Evolutionary conservation across 1,284 basidiomycete species (phyloP), one percentile per base, ranked within the genome.

Genomic region (Bondarzewia mesenterica): DNA sequence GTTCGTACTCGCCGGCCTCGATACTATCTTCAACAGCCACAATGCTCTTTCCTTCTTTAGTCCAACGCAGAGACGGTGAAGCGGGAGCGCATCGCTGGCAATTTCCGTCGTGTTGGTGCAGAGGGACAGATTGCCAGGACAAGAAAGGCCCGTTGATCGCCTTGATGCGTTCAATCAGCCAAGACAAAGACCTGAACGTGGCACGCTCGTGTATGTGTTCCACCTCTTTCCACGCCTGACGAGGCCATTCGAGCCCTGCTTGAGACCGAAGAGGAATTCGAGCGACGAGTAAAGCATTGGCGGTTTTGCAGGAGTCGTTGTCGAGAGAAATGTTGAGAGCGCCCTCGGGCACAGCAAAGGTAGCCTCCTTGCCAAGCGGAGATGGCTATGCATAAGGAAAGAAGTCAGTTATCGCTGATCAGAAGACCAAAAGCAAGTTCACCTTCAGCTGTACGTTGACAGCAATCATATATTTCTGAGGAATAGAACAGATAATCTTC

Each of bases 1-100:
- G 80, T 61, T 94, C 91, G 59, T 90, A 93, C 58, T 84, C 77
- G 3, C 89, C 90, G 26, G 91, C 92, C 61, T 94, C 79, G 15
- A 80, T 71, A 12, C 85, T 77, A 60, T 95, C 88, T 61, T 96
- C 93, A 27, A 91, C 71, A 0, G 90, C 82, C 20, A 74, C 64
- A 15, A 82, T 72, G 56, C 83, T 75, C 49, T 67, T 81, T 57
- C 78, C 78, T 42, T 77, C 66, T 54, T 75, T 74, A 14, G 73
- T 68, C 92, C 93, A 96, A 44, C 81, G 75, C 42, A 95, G 71
- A 18, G 73, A 70, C 0, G 93, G 93, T 4, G 85, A 67, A 2
- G 68, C 70, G 1, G 93, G 93, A 0, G 93, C 88, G 64, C 93
- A 96, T 4, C 83, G 73, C 51, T 79, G 71, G 65, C 89, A 86